These are phyloP conservation scores for Penicillium samsonianum DNA, from an alignment of 495 filamentous ascomycete species.

Conservation along the genomic window DNA sequence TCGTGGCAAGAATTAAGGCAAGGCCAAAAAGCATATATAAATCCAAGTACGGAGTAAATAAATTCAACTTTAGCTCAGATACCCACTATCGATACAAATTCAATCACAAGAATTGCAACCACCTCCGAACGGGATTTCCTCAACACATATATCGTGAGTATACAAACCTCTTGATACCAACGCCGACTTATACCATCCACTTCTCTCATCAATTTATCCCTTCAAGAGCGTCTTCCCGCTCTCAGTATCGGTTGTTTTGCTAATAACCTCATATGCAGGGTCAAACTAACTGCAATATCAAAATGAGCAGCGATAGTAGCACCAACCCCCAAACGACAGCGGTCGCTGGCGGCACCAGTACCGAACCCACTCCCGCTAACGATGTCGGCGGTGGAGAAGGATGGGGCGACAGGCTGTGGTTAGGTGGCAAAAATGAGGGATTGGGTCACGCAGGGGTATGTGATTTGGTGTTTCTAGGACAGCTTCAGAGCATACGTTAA, in stretches of 20 bases:
- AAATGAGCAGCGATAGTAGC: slow-evolving; percentile 17
- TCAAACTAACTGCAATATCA: not conserved
- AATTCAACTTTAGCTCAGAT: not conserved
- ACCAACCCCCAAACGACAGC: slow-evolving; percentile 20
- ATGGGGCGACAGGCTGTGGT: slow-evolving; percentile 25
- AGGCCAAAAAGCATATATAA: not conserved
- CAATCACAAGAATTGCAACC: not conserved
- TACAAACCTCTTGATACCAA: not conserved
- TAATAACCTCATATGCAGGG: not conserved
- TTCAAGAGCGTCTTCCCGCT: not conserved
- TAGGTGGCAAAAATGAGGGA: slow-evolving; percentile 27
- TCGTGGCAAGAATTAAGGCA: slow-evolving; percentile 12
- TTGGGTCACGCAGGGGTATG: slow-evolving; percentile 33
- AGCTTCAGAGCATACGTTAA: not conserved
- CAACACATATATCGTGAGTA: not conserved
- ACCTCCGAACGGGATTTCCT: not conserved
- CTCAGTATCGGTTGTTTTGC: not conserved
- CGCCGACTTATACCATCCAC: not conserved
- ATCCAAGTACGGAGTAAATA: not conserved
- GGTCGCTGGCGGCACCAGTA: slow-evolving; percentile 32
- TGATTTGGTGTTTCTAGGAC: not conserved
- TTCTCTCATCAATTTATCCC: not conserved
- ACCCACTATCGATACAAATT: not conserved
- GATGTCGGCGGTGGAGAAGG: slow-evolving; percentile 25
- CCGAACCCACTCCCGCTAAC: slow-evolving; percentile 38